These are phyloP conservation scores for Phytopythium oedochilum DNA, from an alignment of 352 stramenopile genomes.

Conservation along the genomic window DNA sequence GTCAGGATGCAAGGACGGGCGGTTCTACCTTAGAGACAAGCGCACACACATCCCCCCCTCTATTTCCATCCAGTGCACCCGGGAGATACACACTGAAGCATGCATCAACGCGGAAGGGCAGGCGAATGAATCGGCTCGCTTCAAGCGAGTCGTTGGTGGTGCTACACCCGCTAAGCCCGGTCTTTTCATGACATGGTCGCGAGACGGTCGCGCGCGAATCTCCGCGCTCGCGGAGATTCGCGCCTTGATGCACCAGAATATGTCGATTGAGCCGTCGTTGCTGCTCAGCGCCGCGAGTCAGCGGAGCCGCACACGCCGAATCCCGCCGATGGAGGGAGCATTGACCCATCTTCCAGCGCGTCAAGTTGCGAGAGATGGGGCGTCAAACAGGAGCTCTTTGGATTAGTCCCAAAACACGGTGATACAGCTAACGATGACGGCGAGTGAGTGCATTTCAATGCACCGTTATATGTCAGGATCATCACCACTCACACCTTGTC, in stretches of 20 bases:
- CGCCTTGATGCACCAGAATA: not conserved
- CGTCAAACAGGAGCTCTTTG: not conserved
- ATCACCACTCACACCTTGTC: too few species aligned
- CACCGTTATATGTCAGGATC: too few species aligned
- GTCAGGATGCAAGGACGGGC: too few species aligned
- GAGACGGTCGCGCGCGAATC: not conserved
- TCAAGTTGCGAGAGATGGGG: not conserved
- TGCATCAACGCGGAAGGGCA: too few species aligned
- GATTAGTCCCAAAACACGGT: not conserved
- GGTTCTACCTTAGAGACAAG: too few species aligned
- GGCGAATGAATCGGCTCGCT: too few species aligned
- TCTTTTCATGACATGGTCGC: not conserved
- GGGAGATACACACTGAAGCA: too few species aligned
- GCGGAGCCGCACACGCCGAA: not conserved
- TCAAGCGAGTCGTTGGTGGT: too few species aligned
- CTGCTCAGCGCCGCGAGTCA: not conserved
- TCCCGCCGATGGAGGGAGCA: not conserved
- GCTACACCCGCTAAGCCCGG: too few species aligned
- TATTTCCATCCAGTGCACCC: too few species aligned
- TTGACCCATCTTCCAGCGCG: not conserved
- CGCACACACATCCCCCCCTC: too few species aligned
- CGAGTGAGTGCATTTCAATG: too few species aligned
- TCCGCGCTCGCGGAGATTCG: not conserved
- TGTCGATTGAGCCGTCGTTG: not conserved
- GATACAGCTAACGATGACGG: not conserved